Base-by-base conservation (phyloP, 768 basidiomycete species). In the Coprinellus micaceus region DNA sequence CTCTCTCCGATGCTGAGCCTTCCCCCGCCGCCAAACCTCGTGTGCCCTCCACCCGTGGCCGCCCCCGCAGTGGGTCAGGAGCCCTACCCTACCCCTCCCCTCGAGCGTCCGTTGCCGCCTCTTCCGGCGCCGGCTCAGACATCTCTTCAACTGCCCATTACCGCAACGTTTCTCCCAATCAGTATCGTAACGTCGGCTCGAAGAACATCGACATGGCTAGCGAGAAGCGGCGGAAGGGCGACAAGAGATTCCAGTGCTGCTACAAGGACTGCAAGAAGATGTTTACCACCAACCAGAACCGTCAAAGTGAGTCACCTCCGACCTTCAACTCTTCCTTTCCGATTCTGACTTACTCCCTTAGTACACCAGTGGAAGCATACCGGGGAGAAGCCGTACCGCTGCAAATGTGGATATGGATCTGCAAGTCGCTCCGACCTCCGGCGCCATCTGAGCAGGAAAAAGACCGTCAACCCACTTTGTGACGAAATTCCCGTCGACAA, bases 161-260 rank as follows among this genome's bases (percentile, higher is more conserved):
- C 36, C 49, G 49, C 15, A 24, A 19, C 13, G 54, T 55, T n/a
- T n/a, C n/a, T n/a, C n/a, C 7, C 33, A 33, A 33, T n/a, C 30
- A 21, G 15, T 51, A 51, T 51, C 49, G 49, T 4, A 24, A 19
- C 13, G 54, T 55, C 13, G 54, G 54, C 30, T 55, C 54, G 9
- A 48, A 48, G 46, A 55, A 55, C 26, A 55, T 55, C 46, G 54
- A 55, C 29, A 48, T 28, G 13, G 54, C 54, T n/a, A 55, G 54
- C 41, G 54, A 55, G 36, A 55, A 37, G 36, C 44, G 54, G 46
- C 33, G 54, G 46, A 55, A 55, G 21, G 54, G 54, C 21, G 54
- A 55, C 33, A 47, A 55, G 36, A 33, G 28, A 33, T 48, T n/a
- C 39, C 15, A 36, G 36, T 55, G 54, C 46, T 21, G 28, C 2